These are phyloP conservation scores for Physaria fendleri DNA, from an alignment of 345 rosid genomes.

Conservation along the genomic window DNA sequence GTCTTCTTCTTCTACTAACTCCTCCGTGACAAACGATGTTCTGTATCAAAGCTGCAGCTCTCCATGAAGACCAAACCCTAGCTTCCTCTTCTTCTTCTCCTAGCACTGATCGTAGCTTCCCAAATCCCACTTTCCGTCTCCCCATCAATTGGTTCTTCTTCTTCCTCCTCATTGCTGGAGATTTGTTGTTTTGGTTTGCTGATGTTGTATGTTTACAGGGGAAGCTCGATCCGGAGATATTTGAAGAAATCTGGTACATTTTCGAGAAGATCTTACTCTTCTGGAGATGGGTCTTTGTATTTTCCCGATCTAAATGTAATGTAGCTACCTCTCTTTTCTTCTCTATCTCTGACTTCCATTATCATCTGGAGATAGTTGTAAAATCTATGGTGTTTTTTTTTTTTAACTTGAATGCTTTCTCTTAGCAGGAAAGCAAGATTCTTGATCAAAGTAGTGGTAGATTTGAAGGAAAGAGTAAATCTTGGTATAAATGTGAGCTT, in stretches of 20 bases:
- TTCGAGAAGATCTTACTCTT: conserved; percentile 45
- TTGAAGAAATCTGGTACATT: conserved; percentile 40
- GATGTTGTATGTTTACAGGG: conserved; percentile 33
- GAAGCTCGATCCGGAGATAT: conserved; percentile 52
- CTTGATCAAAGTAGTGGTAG: conserved; percentile 32
- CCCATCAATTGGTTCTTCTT: conserved; percentile 44
- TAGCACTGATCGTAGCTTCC: conserved; percentile 21
- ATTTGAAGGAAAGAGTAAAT: conserved; percentile 38
- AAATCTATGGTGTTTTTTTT: too few species aligned
- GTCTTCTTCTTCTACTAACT: conserved; percentile 14
- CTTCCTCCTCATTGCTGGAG: neutral
- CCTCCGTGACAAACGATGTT: conserved; percentile 36
- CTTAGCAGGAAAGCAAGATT: conserved; percentile 34
- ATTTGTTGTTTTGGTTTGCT: neutral
- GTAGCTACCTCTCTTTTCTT: neutral
- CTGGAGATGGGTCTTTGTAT: conserved; percentile 43
- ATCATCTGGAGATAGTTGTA: too few species aligned
- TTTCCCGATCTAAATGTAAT: conserved; percentile 47
- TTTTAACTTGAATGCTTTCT: neutral
- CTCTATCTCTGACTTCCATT: neutral
- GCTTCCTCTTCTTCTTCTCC: conserved; percentile 31
- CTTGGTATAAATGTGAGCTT: conserved; percentile 57
- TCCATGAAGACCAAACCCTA: conserved; percentile 37
- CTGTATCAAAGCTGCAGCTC: conserved; percentile 51
- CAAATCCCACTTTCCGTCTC: conserved; percentile 34